phyloP scores from a whole-genome alignment of 2,329 filamentous ascomycete genomes.

The Seiridium cupressi region DNA sequence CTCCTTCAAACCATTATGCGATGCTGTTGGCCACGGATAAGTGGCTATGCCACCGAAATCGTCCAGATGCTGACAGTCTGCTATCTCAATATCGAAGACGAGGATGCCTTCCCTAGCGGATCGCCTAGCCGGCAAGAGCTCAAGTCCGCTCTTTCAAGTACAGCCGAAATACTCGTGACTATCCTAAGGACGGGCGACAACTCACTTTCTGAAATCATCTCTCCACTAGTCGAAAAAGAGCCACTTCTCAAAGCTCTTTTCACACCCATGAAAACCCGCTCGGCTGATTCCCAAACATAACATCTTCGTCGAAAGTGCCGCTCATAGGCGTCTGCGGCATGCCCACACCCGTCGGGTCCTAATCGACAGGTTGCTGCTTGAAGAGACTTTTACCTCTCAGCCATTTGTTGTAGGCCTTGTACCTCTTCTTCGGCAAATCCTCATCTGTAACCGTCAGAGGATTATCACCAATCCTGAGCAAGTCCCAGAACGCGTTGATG shows the following conservation, averaged over 20 bases:
- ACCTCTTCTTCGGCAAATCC: constrained; percentile 87
- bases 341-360: constrained; percentile 23
- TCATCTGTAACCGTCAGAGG: constrained; percentile 85
- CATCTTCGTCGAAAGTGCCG: constrained; percentile 14
- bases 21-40: constrained; percentile 69
- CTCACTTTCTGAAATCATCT: constrained; percentile 26
- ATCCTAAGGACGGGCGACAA: constrained; percentile 25
- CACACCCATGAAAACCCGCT: neutral
- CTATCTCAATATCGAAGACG: constrained; percentile 57
- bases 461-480: constrained; percentile 75
- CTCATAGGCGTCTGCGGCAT: constrained; percentile 17
- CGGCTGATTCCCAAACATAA: neutral
- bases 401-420: constrained; percentile 97
- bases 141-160: constrained; percentile 27
- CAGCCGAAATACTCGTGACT: constrained; percentile 33
- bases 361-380: constrained; percentile 75
- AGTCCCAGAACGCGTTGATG: constrained; percentile 70
- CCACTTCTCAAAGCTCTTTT: constrained; percentile 33
- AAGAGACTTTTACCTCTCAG: constrained; percentile 92
- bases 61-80: constrained; percentile 60
- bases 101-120: constrained; percentile 17
- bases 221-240: constrained; percentile 34
- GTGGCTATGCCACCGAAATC: constrained; percentile 60
- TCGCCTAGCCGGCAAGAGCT: constrained; percentile 22
- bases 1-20: constrained; percentile 57